Conservation (phyloP, 2,329 filamentous ascomycete species). For the Ascocoryne sarcoides region DNA sequence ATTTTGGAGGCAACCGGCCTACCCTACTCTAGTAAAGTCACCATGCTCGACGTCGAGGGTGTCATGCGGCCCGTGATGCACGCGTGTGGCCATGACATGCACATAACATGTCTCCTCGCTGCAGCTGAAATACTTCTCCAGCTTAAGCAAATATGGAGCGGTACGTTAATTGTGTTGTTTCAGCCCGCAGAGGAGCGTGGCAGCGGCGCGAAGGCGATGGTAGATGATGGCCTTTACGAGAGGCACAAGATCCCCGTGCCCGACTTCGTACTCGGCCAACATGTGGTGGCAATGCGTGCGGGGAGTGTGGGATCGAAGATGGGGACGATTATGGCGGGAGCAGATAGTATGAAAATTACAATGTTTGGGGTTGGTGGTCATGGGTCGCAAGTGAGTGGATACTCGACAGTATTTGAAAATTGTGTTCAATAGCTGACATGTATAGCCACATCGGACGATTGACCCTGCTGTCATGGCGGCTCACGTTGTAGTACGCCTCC, state of each 20-base stretch:
- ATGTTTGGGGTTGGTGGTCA: slow-evolving; percentile 37
- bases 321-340: slow-evolving; percentile 30
- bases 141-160: slow-evolving; percentile 42
- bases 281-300: slow-evolving; percentile 38
- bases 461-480: slow-evolving; percentile 39
- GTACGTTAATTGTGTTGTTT: slow-evolving; percentile 55
- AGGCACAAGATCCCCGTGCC: slow-evolving; percentile 41
- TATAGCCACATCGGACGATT: slow-evolving; percentile 35
- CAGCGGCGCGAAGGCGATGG: slow-evolving; percentile 53
- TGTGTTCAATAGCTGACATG: too few relatives aligned
- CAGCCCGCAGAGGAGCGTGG: slow-evolving; percentile 60
- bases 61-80: slow-evolving; percentile 52
- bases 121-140: slow-evolving; percentile 41
- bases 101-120: slow-evolving; percentile 50
- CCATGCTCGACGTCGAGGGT: slow-evolving; percentile 35
- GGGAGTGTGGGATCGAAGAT: slow-evolving; percentile 29
- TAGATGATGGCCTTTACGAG: slow-evolving; percentile 47
- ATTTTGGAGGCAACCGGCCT: slow-evolving; percentile 47
- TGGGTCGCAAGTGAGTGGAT: too few relatives aligned
- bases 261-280: slow-evolving; percentile 46
- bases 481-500: slow-evolving; percentile 33
- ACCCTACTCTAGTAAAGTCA: slow-evolving; percentile 42
- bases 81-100: slow-evolving; percentile 60
- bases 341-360: slow-evolving; percentile 31
- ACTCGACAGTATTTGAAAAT: too few relatives aligned